phyloP scores from a whole-genome alignment of 176 grass and related monocot genomes.

The Carex pumila region DNA sequence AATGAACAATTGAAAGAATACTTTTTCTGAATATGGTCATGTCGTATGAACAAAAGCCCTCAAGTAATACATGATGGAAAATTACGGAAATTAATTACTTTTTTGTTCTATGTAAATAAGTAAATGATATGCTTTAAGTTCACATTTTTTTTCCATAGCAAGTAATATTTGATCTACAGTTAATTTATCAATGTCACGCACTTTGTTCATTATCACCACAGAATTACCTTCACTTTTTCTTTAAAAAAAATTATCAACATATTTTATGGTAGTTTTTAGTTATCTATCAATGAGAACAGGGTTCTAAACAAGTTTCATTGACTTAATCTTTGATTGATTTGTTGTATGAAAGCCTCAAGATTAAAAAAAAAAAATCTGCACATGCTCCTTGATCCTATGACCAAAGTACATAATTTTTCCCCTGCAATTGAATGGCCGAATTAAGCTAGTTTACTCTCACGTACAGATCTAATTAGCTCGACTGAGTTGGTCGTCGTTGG shows the following conservation, averaged over 20 bases:
- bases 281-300: not conserved
- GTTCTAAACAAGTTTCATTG: not conserved
- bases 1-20: not conserved
- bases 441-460: not conserved
- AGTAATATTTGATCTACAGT: not conserved
- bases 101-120: not conserved
- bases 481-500: not conserved
- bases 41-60: not conserved
- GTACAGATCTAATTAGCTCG: not conserved
- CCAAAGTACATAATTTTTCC: not conserved
- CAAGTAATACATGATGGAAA: not conserved
- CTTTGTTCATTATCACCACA: not conserved
- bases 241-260: not conserved
- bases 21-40: not conserved
- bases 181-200: not conserved
- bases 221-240: not conserved
- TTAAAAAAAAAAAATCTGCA: not conserved
- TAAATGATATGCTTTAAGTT: not conserved
- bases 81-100: not conserved
- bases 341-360: not conserved
- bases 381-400: not conserved
- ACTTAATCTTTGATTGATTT: not conserved
- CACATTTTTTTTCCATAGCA: not conserved
- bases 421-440: not conserved
- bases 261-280: not conserved